Percentiles rank a stretch among this genome's conserved stretches.
These are phyloP conservation scores for Vachellia collinsii DNA, from an alignment of 306 rosid species.

Conservation along the genomic window DNA sequence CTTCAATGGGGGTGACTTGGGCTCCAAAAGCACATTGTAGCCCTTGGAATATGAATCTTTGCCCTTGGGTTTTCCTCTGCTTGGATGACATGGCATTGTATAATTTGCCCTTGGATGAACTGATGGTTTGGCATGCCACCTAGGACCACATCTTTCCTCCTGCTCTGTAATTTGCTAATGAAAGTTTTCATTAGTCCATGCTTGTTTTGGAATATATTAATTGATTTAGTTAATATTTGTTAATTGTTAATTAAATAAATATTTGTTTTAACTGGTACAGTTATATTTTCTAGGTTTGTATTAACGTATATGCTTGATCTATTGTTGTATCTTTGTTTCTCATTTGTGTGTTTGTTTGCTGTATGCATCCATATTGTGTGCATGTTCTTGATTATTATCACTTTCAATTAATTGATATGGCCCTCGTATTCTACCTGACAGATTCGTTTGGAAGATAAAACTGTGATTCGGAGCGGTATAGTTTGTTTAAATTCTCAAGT, in stretches of 20 bases:
- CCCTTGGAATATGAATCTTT: no score
- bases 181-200: no score
- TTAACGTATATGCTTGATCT: not conserved
- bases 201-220: not conserved
- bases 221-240: not conserved
- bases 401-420: constrained; percentile 21
- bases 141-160: no score
- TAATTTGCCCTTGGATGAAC: no score
- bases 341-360: constrained; percentile 2
- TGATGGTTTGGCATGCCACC: no score
- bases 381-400: constrained; percentile 10
- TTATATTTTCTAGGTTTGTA: constrained; percentile 12
- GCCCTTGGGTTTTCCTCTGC: no score
- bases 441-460: constrained; percentile 82
- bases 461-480: constrained; percentile 59
- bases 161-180: no score
- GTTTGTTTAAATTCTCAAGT: constrained; percentile 74
- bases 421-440: constrained; percentile 46
- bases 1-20: no score
- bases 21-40: no score
- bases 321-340: constrained; percentile 14
- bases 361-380: constrained; percentile 13
- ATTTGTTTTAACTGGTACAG: not conserved
- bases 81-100: no score
- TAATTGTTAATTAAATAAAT: not conserved